Evolutionary conservation across 2,329 filamentous ascomycete species (phyloP).

Genomic region (Rhytidhysteron rufulum): DNA sequence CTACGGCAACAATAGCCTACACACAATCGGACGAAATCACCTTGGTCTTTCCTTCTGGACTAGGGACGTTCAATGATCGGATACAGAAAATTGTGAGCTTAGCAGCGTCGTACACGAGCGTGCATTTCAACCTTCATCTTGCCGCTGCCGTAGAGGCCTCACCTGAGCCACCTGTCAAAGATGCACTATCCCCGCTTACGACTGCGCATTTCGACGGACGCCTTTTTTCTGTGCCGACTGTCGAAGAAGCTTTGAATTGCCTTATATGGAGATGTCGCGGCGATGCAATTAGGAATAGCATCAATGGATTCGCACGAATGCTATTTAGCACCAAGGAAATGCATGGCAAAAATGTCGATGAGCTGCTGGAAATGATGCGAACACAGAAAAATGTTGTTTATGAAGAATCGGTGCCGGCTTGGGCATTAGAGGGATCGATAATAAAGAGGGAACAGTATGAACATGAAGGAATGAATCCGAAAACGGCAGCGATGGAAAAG

Average conservation of each 20-base stretch:
- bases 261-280: slow-evolving; percentile 28
- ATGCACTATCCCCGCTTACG: slow-evolving; percentile 12
- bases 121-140: slow-evolving; percentile 24
- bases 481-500: slow-evolving; percentile 19
- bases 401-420: slow-evolving; percentile 24
- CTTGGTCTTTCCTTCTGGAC: slow-evolving; percentile 23
- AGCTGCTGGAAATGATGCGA: slow-evolving; percentile 22
- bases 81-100: slow-evolving; percentile 28
- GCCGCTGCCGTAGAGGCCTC: slow-evolving; percentile 7
- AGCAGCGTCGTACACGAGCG: slow-evolving; percentile 23
- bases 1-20: slow-evolving; percentile 25
- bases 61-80: slow-evolving; percentile 24
- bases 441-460: slow-evolving; percentile 27
- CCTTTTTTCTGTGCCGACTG: slow-evolving; percentile 20
- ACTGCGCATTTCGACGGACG: slow-evolving; percentile 28
- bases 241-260: slow-evolving; percentile 25
- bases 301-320: slow-evolving; percentile 23
- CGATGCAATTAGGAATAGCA: slow-evolving; percentile 26
- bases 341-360: slow-evolving; percentile 19
- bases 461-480: slow-evolving; percentile 25
- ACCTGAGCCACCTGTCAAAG: slow-evolving; percentile 17
- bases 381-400: slow-evolving; percentile 18
- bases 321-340: slow-evolving; percentile 20
- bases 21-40: slow-evolving; percentile 33
- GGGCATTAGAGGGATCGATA: slow-evolving; percentile 29